Conservation (phyloP, 2,329 filamentous ascomycete genomes). For the Pseudocercospora musae region DNA sequence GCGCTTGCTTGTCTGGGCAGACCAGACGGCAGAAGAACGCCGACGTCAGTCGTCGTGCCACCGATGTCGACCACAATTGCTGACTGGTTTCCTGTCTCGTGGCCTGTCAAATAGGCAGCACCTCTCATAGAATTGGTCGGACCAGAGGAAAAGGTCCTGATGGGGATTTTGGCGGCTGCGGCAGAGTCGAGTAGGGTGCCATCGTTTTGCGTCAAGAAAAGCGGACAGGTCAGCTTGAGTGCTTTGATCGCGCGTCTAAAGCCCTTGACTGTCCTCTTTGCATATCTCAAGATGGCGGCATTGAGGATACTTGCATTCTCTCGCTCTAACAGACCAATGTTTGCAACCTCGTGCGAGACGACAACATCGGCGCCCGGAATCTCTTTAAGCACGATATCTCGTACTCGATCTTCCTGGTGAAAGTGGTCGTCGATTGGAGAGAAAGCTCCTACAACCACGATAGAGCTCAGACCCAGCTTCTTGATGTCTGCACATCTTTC, state of each 20-base stretch:
- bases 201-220: constrained; percentile 54
- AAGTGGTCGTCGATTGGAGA: constrained; percentile 56
- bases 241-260: constrained; percentile 47
- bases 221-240: constrained; percentile 45
- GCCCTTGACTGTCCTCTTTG: constrained; percentile 44
- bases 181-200: constrained; percentile 49
- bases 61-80: constrained; percentile 63
- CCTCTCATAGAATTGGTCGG: constrained; percentile 55
- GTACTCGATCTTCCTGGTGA: constrained; percentile 52
- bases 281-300: constrained; percentile 48
- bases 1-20: constrained; percentile 61
- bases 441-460: constrained; percentile 58
- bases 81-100: constrained; percentile 31
- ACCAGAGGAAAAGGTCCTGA: constrained; percentile 52
- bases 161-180: constrained; percentile 48
- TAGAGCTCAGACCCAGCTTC: constrained; percentile 42
- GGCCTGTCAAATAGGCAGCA: constrained; percentile 54
- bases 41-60: constrained; percentile 63
- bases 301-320: constrained; percentile 53
- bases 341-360: constrained; percentile 51
- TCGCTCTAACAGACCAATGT: constrained; percentile 49
- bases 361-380: constrained; percentile 50
- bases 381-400: constrained; percentile 48
- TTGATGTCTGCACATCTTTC: constrained; percentile 45
- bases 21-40: constrained; percentile 57